These are phyloP conservation scores for Platanthera guangdongensis DNA, from an alignment of 106 monocot species.

Conservation along the genomic window DNA sequence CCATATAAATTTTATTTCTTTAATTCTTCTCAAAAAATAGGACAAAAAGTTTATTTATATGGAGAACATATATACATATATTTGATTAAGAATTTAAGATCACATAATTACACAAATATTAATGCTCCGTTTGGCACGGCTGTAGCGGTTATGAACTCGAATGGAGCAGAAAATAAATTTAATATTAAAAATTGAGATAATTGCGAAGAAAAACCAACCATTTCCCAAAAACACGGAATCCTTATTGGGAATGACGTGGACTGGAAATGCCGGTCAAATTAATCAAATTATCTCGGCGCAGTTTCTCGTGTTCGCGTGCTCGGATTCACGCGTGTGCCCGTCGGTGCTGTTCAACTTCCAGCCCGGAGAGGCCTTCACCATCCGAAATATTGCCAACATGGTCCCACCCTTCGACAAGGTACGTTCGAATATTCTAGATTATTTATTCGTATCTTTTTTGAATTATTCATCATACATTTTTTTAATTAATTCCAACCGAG, in stretches of 20 bases:
- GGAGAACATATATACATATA: no score
- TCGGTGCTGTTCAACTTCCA: slow-evolving; percentile 59
- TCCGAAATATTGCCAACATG: slow-evolving; percentile 85
- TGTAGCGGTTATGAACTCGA: no score
- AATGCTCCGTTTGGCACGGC: no score
- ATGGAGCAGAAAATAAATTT: background rate
- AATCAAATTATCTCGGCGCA: slow-evolving; percentile 9
- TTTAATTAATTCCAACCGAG: background rate
- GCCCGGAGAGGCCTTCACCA: slow-evolving; percentile 81
- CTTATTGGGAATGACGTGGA: no score
- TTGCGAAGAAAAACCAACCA: slow-evolving; percentile 43
- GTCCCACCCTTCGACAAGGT: slow-evolving; percentile 65
- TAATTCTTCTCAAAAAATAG: no score
- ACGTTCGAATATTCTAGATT: no score
- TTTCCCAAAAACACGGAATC: slow-evolving; percentile 69
- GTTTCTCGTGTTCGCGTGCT: slow-evolving; percentile 87
- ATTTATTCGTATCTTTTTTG: slow-evolving; percentile 8
- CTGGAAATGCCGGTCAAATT: background rate
- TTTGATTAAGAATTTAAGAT: no score
- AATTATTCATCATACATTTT: background rate
- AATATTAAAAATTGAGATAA: background rate
- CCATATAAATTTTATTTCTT: no score
- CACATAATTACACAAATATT: no score
- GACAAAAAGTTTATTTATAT: no score
- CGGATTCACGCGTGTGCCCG: slow-evolving; percentile 88